Evolutionary conservation across 305 asterid species (phyloP), one percentile per base, ranked within the genome.

Genomic region (Rubia peregrina): DNA sequence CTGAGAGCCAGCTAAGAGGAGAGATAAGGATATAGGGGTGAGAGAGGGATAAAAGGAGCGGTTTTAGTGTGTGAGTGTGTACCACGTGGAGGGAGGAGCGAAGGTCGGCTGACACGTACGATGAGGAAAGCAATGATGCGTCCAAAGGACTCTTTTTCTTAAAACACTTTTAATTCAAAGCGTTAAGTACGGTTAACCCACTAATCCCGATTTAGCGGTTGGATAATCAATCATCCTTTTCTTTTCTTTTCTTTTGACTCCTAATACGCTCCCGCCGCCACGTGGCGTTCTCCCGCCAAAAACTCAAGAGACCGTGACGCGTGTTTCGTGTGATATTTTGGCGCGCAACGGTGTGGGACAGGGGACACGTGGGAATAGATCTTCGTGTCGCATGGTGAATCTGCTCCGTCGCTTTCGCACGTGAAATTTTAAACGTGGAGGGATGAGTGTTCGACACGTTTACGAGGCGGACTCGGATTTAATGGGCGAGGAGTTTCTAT

Each of bases 51-150:
- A 65, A 33, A 26, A 59, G 56, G 44, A 44, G 74, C 67, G 46
- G 43, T n/a, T 9, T 46, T 48, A 71, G 55, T 16, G 57, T 63
- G 67, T 6, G 72, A 9, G 60, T 24, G 72, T 68, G 55, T 17
- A 85, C 69, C 89, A 85, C 88, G 90, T 83, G 95, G 82, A 67
- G 78, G 59, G 77, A 67, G 38, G 73, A 66, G 78, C 78, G 77
- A 10, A 40, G 83, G 80, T 40, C 61, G 67, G 60, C 57, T 75
- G 81, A 79, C 91, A 79, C 87, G 82, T 80, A 79, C 76, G 82
- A 77, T 69, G 30, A 70, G 33, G 51, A 24, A 72, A 63, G 64
- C 71, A 68, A 10, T 11, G 51, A 72, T 46, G 82, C 80, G 74
- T 73, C 76, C 4, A 72, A 73, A 21, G 24, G 41, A 24, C 2